Evolutionary conservation across 2,329 filamentous ascomycete species (phyloP).

Genomic region (Shiraia sp.): DNA sequence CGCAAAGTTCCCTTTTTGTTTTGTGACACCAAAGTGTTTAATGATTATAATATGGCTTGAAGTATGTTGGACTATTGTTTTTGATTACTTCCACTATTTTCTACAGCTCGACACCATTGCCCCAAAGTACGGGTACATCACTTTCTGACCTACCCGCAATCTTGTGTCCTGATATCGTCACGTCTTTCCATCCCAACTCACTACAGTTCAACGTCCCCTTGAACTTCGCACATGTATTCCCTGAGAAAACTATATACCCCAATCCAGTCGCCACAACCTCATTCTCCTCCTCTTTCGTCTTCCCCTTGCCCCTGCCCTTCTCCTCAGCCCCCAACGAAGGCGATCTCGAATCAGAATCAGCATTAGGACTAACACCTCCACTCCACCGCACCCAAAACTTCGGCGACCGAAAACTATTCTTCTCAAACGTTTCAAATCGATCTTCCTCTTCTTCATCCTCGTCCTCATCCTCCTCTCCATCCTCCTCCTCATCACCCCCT

Average conservation of each 20-base stretch:
- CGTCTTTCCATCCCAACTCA: constrained; percentile 24
- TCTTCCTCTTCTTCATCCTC: no score
- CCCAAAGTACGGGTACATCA: constrained; percentile 11
- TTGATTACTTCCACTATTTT: no score
- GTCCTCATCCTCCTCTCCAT: constrained; percentile 6
- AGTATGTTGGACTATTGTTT: no score
- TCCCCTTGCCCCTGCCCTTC: background rate
- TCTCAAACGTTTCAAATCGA: constrained; percentile 28
- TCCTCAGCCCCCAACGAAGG: background rate
- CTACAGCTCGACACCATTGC: no score
- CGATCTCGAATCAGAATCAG: no score
- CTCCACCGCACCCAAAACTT: constrained; percentile 34
- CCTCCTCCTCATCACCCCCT: constrained; percentile 4
- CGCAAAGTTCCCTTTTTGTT: no score
- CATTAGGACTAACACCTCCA: no score
- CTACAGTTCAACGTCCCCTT: constrained; percentile 26
- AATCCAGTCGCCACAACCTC: constrained; percentile 10
- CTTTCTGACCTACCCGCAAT: constrained; percentile 14
- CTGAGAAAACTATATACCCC: constrained; percentile 26
- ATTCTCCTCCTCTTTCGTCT: background rate
- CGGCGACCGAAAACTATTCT: constrained; percentile 30
- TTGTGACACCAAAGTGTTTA: no score
- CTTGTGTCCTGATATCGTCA: constrained; percentile 24
- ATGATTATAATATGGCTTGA: no score
- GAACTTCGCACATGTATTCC: constrained; percentile 27